These are phyloP conservation scores for Podaxis rugospora DNA, from an alignment of 768 basidiomycete species.

Conservation along the genomic window DNA sequence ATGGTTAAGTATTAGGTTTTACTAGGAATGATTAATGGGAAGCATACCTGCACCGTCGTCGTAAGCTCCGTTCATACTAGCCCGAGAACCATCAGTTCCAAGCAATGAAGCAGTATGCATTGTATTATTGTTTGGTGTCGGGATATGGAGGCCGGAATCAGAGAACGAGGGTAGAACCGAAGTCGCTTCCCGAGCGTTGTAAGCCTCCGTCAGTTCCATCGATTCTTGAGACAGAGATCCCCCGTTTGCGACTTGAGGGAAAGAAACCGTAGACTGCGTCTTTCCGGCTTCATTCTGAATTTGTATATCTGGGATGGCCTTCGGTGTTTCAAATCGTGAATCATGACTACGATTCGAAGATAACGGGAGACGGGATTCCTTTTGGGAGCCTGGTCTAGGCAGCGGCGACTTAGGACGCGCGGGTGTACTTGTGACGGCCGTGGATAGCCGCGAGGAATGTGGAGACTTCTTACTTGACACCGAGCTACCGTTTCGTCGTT, in stretches of 20 bases:
- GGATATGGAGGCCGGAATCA: not conserved
- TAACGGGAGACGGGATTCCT: not conserved
- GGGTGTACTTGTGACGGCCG: not conserved
- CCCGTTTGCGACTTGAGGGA: not conserved
- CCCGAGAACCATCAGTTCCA: not conserved
- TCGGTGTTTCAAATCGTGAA: not conserved
- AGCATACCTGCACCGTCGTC: not conserved
- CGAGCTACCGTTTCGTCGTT: slow-evolving; percentile 1
- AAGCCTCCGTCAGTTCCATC: slow-evolving; percentile 9
- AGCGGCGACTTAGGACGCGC: not conserved
- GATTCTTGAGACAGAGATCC: slow-evolving; percentile 4
- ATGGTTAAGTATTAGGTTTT: not conserved
- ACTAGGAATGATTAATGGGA: not conserved
- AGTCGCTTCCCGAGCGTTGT: slow-evolving; percentile 1
- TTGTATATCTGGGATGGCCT: not conserved
- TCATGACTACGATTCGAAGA: not conserved
- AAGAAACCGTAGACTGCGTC: not conserved
- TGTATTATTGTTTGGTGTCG: not conserved
- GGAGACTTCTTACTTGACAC: not conserved
- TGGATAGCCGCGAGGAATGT: not conserved
- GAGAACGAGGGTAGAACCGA: slow-evolving; percentile 5
- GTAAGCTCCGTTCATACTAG: not conserved
- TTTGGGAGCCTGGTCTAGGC: not conserved
- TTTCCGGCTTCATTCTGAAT: not conserved
- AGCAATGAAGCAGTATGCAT: slow-evolving; percentile 6